A percentile compares a stretch with the other conserved stretches of the same genome.
phyloP scores from a whole-genome alignment of 208 protist species.

The Leptomonas pyrrhocoris region DNA sequence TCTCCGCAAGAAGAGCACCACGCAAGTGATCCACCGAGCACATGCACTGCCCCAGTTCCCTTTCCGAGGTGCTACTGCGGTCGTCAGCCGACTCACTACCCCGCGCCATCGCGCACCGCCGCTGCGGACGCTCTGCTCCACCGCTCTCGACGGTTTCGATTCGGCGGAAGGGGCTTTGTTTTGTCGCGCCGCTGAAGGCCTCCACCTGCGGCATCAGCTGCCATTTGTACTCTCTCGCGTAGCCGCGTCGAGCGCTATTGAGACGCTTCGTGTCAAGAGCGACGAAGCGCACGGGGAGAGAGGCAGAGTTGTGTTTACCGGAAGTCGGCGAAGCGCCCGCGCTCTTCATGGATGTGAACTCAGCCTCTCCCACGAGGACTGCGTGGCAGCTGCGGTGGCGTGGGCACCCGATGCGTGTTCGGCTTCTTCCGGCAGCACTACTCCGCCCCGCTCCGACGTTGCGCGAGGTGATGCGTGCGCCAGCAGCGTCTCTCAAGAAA shows the following conservation, averaged over 20 bases:
- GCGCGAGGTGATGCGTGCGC: too few species aligned
- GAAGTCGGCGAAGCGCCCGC: slow-evolving; percentile 28
- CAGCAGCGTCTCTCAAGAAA: too few species aligned
- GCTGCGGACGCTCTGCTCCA: background rate
- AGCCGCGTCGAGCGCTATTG: slow-evolving; percentile 55
- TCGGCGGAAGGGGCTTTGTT: background rate
- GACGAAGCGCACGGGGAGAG: background rate
- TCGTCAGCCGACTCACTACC: background rate
- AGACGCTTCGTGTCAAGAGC: background rate
- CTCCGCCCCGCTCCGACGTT: too few species aligned
- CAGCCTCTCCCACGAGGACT: slow-evolving; percentile 61
- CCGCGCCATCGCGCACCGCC: background rate
- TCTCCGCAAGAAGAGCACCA: background rate
- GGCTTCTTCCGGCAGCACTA: too few species aligned
- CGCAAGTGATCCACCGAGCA: background rate
- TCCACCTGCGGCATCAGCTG: slow-evolving; percentile 47
- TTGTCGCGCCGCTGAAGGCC: background rate
- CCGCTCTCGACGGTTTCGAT: slow-evolving; percentile 5
- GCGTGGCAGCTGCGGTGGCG: slow-evolving; percentile 44
- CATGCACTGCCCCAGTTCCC: background rate
- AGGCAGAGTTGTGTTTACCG: slow-evolving; percentile 32
- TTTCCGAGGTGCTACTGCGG: slow-evolving; percentile 6
- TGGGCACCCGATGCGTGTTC: slow-evolving; percentile 22
- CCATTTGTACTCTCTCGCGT: slow-evolving; percentile 67
- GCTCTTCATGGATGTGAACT: slow-evolving; percentile 35